Conservation (phyloP, 2,329 filamentous ascomycete species). For the Penicillium thymicola region DNA sequence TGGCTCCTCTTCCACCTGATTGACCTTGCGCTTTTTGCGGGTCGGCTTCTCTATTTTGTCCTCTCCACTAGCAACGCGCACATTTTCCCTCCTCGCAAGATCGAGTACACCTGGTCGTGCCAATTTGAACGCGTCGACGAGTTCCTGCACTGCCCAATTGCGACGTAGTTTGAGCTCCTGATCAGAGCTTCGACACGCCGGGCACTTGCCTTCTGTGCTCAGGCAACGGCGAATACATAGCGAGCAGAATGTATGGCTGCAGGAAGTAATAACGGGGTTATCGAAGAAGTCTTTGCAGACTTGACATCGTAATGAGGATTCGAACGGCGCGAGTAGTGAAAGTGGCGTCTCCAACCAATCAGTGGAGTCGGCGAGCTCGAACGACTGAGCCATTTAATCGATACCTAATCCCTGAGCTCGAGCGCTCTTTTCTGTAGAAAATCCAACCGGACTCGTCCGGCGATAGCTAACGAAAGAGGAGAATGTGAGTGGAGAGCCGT, state of each 20-base stretch:
- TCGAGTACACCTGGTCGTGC: conserved; percentile 62
- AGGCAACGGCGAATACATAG: conserved; percentile 88
- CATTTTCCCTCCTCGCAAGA: conserved; percentile 57
- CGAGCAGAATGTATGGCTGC: conserved; percentile 94
- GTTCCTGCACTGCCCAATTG: conserved; percentile 81
- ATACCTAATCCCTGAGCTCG: background rate
- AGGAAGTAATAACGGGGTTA: conserved; percentile 92
- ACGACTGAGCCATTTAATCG: conserved; percentile 33
- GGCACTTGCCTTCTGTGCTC: conserved; percentile 79
- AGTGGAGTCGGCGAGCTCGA: conserved; percentile 45
- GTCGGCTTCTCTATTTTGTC: conserved; percentile 28
- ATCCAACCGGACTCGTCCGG: background rate
- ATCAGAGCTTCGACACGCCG: conserved; percentile 72
- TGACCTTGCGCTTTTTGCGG: conserved; percentile 37
- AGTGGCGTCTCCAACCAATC: conserved; percentile 50
- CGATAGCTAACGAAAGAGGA: conserved; percentile 4
- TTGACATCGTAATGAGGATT: conserved; percentile 85
- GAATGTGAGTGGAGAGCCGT: conserved; percentile 10
- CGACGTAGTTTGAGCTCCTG: conserved; percentile 81
- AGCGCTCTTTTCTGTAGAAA: background rate
- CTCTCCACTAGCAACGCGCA: conserved; percentile 52
- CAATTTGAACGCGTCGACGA: conserved; percentile 72
- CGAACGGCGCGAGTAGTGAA: conserved; percentile 53
- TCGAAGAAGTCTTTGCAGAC: conserved; percentile 97
- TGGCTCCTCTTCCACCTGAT: conserved; percentile 35